phyloP scores from a whole-genome alignment of 148 eudicot genomes.

The Rhododendron williamsianum region DNA sequence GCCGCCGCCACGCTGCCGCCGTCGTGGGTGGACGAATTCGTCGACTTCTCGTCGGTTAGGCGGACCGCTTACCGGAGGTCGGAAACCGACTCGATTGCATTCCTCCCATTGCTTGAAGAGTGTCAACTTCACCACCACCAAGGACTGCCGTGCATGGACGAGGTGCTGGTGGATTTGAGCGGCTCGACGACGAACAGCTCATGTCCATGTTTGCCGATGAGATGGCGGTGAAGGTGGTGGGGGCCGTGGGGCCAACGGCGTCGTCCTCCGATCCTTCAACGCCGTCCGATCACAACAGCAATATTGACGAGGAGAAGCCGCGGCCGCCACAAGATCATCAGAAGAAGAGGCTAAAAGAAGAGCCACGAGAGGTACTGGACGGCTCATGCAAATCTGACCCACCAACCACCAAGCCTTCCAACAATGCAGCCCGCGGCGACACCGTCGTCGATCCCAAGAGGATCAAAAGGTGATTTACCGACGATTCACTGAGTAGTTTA shows the following conservation, averaged over 20 bases:
- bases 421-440: slow-evolving; percentile 21
- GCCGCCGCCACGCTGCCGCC: slow-evolving; percentile 10
- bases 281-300: slow-evolving; percentile 50
- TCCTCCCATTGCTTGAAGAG: slow-evolving; percentile 47
- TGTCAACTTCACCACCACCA: slow-evolving; percentile 17
- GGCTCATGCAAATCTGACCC: slow-evolving; percentile 26
- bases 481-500: background rate
- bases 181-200: slow-evolving; percentile 73
- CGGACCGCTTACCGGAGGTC: slow-evolving; percentile 68
- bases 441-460: slow-evolving; percentile 67
- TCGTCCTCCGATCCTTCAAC: background rate
- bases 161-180: slow-evolving; percentile 41
- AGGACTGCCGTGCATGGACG: slow-evolving; percentile 4
- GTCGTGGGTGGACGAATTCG: slow-evolving; percentile 84
- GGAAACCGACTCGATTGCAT: slow-evolving; percentile 71
- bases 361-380: slow-evolving; percentile 69
- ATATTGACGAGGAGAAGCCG: slow-evolving; percentile 9
- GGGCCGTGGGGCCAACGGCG: background rate
- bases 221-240: slow-evolving; percentile 15
- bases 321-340: background rate
- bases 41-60: slow-evolving; percentile 66
- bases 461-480: slow-evolving; percentile 57
- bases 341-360: slow-evolving; percentile 34
- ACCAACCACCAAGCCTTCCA: background rate
- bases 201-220: slow-evolving; percentile 79